Conservation (phyloP, 306 rosid genomes). For the Cucurbita maxima region DNA sequence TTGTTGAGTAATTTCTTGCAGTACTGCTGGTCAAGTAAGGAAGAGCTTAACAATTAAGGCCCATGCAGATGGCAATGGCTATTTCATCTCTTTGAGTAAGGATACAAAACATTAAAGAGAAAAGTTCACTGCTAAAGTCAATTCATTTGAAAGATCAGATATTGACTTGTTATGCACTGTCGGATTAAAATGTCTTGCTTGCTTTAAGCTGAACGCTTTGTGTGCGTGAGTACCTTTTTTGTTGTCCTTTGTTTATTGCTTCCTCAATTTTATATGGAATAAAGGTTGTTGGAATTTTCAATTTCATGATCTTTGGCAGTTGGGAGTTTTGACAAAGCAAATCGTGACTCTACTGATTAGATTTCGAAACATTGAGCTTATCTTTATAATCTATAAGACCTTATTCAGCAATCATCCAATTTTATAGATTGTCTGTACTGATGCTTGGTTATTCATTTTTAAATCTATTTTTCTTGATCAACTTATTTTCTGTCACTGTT, state of each 20-base stretch:
- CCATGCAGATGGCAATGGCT: constrained; percentile 47
- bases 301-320: neutral
- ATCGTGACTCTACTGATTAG: neutral
- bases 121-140: neutral
- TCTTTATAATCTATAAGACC: neutral
- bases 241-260: neutral
- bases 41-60: constrained; percentile 76
- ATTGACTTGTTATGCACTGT: neutral
- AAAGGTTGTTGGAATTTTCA: neutral
- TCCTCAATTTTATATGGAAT: neutral
- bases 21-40: constrained; percentile 92
- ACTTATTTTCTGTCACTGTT: neutral
- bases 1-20: constrained; percentile 27
- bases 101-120: neutral
- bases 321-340: neutral
- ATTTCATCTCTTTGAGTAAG: constrained; percentile 78
- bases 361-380: neutral
- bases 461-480: neutral
- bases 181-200: neutral
- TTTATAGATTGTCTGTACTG: neutral
- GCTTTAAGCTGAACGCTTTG: neutral
- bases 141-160: neutral
- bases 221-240: neutral
- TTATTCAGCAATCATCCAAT: neutral
- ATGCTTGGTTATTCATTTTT: neutral